Evolutionary conservation across 176 grass and related monocot species (phyloP).

Genomic region (Triticum urartu): DNA sequence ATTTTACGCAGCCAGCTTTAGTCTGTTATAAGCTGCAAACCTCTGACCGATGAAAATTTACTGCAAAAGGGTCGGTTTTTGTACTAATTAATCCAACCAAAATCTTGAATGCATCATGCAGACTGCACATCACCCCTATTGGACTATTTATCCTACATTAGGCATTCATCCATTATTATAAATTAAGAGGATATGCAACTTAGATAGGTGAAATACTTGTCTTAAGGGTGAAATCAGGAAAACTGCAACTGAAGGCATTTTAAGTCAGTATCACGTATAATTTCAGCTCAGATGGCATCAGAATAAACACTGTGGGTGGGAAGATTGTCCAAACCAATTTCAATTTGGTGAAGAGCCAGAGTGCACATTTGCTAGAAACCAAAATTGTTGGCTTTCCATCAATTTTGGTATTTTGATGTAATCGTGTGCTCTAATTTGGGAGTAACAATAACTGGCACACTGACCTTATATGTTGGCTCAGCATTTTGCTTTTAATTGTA

Average conservation of each 20-base stretch:
- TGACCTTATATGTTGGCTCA: neutral
- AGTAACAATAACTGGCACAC: neutral
- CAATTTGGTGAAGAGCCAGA: too few relatives aligned
- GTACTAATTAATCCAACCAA: neutral
- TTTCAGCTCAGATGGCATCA: neutral
- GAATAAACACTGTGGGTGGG: neutral
- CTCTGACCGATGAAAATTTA: slow-evolving; percentile 1
- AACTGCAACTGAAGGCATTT: neutral
- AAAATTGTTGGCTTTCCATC: neutral
- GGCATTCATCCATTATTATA: neutral
- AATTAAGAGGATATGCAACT: slow-evolving; percentile 18
- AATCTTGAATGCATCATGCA: neutral
- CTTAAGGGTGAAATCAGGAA: neutral
- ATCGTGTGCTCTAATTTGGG: neutral
- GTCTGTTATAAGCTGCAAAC: neutral
- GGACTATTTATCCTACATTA: slow-evolving; percentile 14
- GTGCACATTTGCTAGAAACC: too few relatives aligned
- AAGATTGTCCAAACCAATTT: neutral
- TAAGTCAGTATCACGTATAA: neutral
- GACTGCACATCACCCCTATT: neutral
- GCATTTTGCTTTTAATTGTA: neutral
- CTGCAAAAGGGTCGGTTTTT: neutral
- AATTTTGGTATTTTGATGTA: neutral
- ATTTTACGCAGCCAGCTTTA: neutral
- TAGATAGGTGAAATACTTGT: slow-evolving; percentile 12